Base-by-base conservation (phyloP, 345 rosid genomes). In the Rhodomyrtus tomentosa region DNA sequence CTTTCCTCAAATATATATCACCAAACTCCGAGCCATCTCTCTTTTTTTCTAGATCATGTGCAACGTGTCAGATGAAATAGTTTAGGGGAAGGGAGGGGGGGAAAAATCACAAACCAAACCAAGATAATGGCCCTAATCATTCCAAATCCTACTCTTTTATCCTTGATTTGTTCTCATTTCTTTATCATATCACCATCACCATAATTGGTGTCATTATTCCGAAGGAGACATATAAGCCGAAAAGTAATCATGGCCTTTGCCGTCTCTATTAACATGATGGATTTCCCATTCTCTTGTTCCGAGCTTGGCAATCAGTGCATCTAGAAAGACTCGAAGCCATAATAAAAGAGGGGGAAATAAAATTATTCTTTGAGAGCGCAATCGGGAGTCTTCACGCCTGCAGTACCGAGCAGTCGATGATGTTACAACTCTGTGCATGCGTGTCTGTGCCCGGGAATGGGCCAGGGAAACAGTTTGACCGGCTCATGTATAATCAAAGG, bases 141-240 rank as follows among this genome's bases (percentile, higher is more conserved):
- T 83, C 85, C 51, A 82, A 89, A 80, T 73, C 85, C 90, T 89
- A 91, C 91, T 88, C 80, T 80, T 83, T n/a, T 40, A 21, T 36
- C 85, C 88, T 84, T 86, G 87, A 86, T 88, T 88, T 88, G 91
- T 87, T 88, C 87, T 80, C 52, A 81, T 89, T 86, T 91, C 85
- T 83, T 89, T 87, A 81, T 86, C 93, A 86, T 86, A 88, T 89
- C 88, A 90, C 89, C 87, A 90, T 86, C 83, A 85, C 83, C 83
- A 94, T 91, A 90, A 92, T 92, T 91, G 87, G 90, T 56, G 73
- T 82, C 68, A 92, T 91, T 84, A 89, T 88, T 87, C 73, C 81
- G 94, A 93, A 91, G 94, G 90, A 86, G 92, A 92, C 92, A 91
- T 84, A 85, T 89, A 90, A 92, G 93, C 95, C 94, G 92, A 90